Conservation (phyloP, 2,329 filamentous ascomycete genomes). For the Bipolaris victoriae region DNA sequence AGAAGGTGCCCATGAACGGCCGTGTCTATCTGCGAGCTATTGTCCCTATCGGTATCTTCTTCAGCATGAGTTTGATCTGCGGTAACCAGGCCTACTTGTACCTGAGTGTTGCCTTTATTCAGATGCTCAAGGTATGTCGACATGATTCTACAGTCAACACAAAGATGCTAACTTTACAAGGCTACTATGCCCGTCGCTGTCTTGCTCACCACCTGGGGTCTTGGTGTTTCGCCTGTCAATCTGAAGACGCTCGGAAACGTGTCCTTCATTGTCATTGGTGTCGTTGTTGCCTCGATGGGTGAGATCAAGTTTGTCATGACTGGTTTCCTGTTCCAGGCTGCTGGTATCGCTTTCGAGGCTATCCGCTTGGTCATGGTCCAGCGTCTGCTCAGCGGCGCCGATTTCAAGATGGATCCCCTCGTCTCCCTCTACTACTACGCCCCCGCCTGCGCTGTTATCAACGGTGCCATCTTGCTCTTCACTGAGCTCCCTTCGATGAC, state of each 20-base stretch:
- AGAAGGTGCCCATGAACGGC: conserved; percentile 96
- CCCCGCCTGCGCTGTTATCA: conserved; percentile 82
- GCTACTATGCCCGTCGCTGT: conserved; percentile 95
- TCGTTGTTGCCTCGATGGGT: conserved; percentile 90
- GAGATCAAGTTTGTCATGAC: conserved; percentile 91
- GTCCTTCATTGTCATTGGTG: conserved; percentile 91
- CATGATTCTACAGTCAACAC: no score
- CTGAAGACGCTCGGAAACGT: conserved; percentile 90
- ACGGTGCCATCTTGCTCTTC: conserved; percentile 73
- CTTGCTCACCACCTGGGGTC: conserved; percentile 83
- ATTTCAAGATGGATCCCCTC: conserved; percentile 91
- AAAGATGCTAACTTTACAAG: conserved; percentile 52
- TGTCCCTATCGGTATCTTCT: conserved; percentile 92
- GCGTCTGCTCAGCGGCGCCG: conserved; percentile 77
- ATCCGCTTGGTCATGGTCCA: conserved; percentile 84
- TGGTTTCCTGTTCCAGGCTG: conserved; percentile 80
- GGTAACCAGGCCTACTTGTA: conserved; percentile 96
- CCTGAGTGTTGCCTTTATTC: conserved; percentile 94
- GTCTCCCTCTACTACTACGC: conserved; percentile 92
- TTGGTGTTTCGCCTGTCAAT: conserved; percentile 84
- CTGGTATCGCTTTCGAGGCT: conserved; percentile 81
- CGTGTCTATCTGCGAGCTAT: conserved; percentile 92
- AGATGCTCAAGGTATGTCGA: conserved; percentile 89
- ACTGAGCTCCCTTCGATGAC: conserved; percentile 74
- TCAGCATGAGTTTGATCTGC: conserved; percentile 94